Evolutionary conservation across 2,329 filamentous ascomycete species (phyloP).

Genomic region (Pyrenophora teres): DNA sequence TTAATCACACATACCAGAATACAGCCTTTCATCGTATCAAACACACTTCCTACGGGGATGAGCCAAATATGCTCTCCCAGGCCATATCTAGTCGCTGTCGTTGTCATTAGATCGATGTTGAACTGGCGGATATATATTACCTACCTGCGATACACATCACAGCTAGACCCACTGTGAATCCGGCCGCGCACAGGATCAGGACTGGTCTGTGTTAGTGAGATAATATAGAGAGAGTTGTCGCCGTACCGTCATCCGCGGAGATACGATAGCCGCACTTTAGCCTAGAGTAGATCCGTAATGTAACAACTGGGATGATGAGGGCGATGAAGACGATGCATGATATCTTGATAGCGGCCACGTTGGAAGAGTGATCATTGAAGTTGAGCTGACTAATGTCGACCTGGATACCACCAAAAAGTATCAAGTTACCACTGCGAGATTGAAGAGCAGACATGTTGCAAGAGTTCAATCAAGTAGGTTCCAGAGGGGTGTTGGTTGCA

Average conservation of each 20-base stretch:
- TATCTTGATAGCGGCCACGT: slow-evolving; percentile 14
- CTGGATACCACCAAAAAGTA: slow-evolving; percentile 15
- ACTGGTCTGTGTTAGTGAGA: slow-evolving; percentile 16
- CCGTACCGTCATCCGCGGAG: slow-evolving; percentile 33
- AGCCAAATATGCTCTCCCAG: slow-evolving; percentile 34
- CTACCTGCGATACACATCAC: slow-evolving; percentile 31
- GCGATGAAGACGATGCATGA: slow-evolving; percentile 26
- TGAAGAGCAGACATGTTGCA: slow-evolving; percentile 5
- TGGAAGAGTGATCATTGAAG: slow-evolving; percentile 26
- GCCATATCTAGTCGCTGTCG: slow-evolving; percentile 24
- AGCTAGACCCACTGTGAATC: slow-evolving; percentile 32
- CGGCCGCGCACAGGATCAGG: slow-evolving; percentile 28
- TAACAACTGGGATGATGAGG: slow-evolving; percentile 26
- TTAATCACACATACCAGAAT: slow-evolving; percentile 22
- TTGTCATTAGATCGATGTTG: slow-evolving; percentile 1
- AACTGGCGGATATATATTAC: neutral
- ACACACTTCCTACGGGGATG: slow-evolving; percentile 13
- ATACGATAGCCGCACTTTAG: slow-evolving; percentile 24
- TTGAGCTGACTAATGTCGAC: slow-evolving; percentile 32
- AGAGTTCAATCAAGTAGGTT: neutral
- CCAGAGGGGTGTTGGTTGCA: neutral
- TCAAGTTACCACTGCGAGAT: neutral
- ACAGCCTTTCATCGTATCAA: slow-evolving; percentile 21
- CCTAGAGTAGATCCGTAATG: slow-evolving; percentile 30
- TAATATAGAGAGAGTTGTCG: neutral